Percentiles rank a stretch among this genome's conserved stretches.
Conservation (phyloP, 2,329 filamentous ascomycete species). For the Nemania bipapillata region DNA sequence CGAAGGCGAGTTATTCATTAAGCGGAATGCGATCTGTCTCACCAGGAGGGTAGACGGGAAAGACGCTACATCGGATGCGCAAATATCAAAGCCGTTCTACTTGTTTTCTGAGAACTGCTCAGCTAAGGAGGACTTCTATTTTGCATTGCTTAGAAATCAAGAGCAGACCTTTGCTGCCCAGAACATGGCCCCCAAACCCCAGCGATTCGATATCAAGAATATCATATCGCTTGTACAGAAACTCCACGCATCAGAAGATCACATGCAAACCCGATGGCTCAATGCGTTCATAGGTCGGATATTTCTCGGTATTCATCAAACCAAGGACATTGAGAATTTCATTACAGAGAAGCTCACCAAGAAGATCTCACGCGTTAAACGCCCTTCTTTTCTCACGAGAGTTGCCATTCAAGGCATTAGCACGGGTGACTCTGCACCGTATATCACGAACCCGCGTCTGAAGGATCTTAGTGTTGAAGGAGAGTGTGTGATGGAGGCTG, state of each 20-base stretch:
- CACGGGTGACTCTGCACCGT: slow-evolving; percentile 85
- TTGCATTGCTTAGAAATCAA: slow-evolving; percentile 86
- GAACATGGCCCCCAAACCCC: slow-evolving; percentile 72
- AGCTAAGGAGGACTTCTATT: slow-evolving; percentile 98
- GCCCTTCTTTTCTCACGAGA: slow-evolving; percentile 87
- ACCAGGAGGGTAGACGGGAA: slow-evolving; percentile 69
- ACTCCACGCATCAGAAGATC: slow-evolving; percentile 90
- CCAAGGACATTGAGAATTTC: slow-evolving; percentile 79
- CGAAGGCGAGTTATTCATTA: slow-evolving; percentile 95
- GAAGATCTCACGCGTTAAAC: slow-evolving; percentile 93
- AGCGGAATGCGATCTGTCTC: slow-evolving; percentile 87
- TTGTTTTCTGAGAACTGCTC: slow-evolving; percentile 95
- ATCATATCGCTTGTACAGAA: slow-evolving; percentile 90
- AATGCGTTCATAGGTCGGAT: slow-evolving; percentile 90
- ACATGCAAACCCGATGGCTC: slow-evolving; percentile 89
- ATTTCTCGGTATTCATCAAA: slow-evolving; percentile 89
- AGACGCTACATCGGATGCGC: slow-evolving; percentile 66
- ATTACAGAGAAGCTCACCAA: slow-evolving; percentile 89
- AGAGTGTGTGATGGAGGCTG: slow-evolving; percentile 85
- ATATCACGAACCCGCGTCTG: slow-evolving; percentile 86
- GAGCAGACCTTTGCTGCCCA: slow-evolving; percentile 71
- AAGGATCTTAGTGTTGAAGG: slow-evolving; percentile 92
- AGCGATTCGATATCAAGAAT: slow-evolving; percentile 83
- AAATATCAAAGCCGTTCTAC: slow-evolving; percentile 83
- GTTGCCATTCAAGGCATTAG: slow-evolving; percentile 85